Conservation (phyloP, 495 filamentous ascomycete species). For the Penicillium roqueforti region DNA sequence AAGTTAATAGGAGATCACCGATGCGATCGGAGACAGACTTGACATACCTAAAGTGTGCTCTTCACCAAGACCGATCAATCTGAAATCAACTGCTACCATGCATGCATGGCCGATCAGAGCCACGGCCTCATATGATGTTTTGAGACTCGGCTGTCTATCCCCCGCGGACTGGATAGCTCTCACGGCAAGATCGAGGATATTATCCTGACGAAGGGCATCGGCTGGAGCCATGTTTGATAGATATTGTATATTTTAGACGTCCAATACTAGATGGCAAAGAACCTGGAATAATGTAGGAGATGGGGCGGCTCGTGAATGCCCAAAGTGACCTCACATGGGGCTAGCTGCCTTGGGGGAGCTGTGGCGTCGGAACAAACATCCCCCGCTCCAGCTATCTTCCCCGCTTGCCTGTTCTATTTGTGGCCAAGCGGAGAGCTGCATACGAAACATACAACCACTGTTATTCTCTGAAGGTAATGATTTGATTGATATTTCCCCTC, state of each 20-base stretch:
- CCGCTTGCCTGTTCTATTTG: constrained; percentile 1
- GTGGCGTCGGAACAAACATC: constrained; percentile 3
- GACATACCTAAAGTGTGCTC: constrained; percentile 62
- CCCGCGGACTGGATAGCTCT: constrained; percentile 28
- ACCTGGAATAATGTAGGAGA: background rate
- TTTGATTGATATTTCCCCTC: background rate
- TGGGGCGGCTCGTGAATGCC: background rate
- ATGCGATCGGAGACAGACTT: background rate
- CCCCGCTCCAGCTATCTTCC: constrained; percentile 1
- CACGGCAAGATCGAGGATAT: constrained; percentile 33
- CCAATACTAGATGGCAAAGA: background rate
- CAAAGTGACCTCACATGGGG: constrained; percentile 2
- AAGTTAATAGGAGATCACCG: constrained; percentile 13
- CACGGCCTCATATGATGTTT: constrained; percentile 76
- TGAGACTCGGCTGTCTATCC: constrained; percentile 49
- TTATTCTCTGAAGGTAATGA: background rate
- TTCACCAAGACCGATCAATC: constrained; percentile 77
- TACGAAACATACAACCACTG: background rate
- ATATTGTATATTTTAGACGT: background rate
- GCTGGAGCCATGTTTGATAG: constrained; percentile 23
- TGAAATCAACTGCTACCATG: constrained; percentile 76
- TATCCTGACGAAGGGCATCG: constrained; percentile 24
- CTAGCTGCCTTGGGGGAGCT: background rate
- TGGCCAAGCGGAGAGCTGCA: background rate
- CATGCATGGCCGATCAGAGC: constrained; percentile 81